Conservation (phyloP, 2,329 filamentous ascomycete genomes). For the Cladosporium austrohemisphaericum region DNA sequence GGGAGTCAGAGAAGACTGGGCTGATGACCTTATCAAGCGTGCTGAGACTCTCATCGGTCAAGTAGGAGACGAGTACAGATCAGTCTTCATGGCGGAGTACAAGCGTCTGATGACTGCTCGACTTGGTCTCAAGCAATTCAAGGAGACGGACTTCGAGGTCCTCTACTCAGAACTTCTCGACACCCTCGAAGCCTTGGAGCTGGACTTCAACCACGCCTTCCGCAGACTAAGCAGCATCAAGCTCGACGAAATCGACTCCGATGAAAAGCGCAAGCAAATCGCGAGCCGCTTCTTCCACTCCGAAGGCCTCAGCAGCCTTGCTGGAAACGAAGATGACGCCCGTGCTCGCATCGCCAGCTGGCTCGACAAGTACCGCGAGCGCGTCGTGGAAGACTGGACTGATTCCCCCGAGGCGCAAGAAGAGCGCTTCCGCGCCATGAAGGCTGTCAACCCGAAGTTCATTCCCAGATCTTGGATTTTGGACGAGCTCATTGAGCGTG, state of each 20-base stretch:
- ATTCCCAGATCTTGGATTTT: constrained; percentile 86
- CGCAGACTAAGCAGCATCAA: constrained; percentile 66
- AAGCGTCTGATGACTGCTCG: constrained; percentile 76
- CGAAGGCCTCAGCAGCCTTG: constrained; percentile 61
- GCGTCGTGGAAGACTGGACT: constrained; percentile 74
- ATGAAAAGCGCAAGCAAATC: constrained; percentile 59
- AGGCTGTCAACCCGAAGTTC: constrained; percentile 86
- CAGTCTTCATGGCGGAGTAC: constrained; percentile 85
- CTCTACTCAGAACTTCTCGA: constrained; percentile 82
- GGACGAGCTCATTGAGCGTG: constrained; percentile 85
- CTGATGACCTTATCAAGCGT: constrained; percentile 66
- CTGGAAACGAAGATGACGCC: constrained; percentile 59
- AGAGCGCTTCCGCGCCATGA: constrained; percentile 70
- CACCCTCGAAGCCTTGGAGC: constrained; percentile 71
- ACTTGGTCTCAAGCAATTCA: constrained; percentile 68
- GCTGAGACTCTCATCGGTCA: constrained; percentile 81
- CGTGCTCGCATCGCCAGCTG: constrained; percentile 68
- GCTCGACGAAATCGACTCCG: constrained; percentile 60
- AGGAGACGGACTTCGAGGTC: constrained; percentile 71
- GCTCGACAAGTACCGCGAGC: constrained; percentile 72
- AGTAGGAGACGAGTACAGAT: constrained; percentile 81
- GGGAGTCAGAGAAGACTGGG: constrained; percentile 67
- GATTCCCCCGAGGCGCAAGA: constrained; percentile 52
- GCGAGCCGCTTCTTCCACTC: constrained; percentile 76
- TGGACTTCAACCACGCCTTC: constrained; percentile 96